Conservation (phyloP, 1,284 basidiomycete genomes). For the Sanghuangporus baumii region DNA sequence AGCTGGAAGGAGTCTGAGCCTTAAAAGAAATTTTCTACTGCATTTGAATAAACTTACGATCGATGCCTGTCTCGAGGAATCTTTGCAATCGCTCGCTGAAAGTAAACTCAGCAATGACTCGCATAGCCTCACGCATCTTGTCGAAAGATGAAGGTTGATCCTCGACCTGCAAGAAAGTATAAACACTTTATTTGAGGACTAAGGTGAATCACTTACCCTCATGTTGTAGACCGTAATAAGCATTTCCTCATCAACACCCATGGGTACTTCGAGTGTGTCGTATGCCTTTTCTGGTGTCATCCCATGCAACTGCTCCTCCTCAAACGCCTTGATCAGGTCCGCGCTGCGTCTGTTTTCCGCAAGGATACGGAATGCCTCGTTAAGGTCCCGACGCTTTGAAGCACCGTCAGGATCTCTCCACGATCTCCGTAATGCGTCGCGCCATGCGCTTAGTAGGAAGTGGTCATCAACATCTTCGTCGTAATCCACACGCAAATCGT, state of each 20-base stretch:
- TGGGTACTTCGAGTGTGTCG: constrained; percentile 62
- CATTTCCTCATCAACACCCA: constrained; percentile 70
- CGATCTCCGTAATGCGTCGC: constrained; percentile 51
- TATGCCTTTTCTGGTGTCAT: constrained; percentile 75
- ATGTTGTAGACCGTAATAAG: constrained; percentile 69
- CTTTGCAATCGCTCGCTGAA: constrained; percentile 67
- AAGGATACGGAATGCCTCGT: constrained; percentile 60
- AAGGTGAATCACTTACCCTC: constrained; percentile 45
- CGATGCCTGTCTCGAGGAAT: constrained; percentile 59
- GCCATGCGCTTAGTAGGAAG: constrained; percentile 66
- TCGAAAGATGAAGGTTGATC: constrained; percentile 62
- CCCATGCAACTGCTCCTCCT: constrained; percentile 45
- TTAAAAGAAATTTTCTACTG: constrained; percentile 1
- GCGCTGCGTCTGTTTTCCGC: constrained; percentile 53
- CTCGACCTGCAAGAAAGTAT: constrained; percentile 44
- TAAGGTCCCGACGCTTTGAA: constrained; percentile 42
- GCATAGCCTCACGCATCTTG: constrained; percentile 61
- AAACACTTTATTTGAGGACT: constrained; percentile 3
- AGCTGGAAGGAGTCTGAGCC: constrained; percentile 35
- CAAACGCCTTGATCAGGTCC: constrained; percentile 44
- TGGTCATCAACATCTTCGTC: constrained; percentile 62
- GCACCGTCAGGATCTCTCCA: constrained; percentile 50
- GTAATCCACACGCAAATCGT: constrained; percentile 54
- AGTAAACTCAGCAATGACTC: constrained; percentile 63
- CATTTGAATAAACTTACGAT: constrained; percentile 54